Percentiles rank a stretch among this genome's conserved stretches.
Conservation (phyloP, 768 basidiomycete genomes). For the Lepiota brunneoincarnata region DNA sequence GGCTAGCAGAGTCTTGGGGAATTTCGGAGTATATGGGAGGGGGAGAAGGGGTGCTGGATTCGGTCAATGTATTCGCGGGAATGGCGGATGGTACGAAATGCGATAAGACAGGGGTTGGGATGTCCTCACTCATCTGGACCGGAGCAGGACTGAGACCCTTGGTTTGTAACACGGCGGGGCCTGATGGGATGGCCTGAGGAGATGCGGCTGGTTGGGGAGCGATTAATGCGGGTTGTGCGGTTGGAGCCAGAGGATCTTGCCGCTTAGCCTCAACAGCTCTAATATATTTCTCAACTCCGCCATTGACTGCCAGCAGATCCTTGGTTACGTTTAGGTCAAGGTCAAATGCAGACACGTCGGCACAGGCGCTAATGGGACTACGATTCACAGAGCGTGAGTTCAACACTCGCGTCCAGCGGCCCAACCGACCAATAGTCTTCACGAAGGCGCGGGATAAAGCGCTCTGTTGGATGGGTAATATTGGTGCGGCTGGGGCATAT, state of each 20-base stretch:
- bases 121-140: background rate
- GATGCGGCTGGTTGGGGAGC: background rate
- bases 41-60: background rate
- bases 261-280: slow-evolving; percentile 31
- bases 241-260: slow-evolving; percentile 32
- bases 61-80: background rate
- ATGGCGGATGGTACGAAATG: slow-evolving; percentile 5
- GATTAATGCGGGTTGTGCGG: background rate
- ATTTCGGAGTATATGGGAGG: slow-evolving; percentile 11
- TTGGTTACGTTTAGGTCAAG: slow-evolving; percentile 58
- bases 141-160: background rate
- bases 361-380: slow-evolving; percentile 30
- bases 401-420: slow-evolving; percentile 79
- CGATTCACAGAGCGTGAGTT: slow-evolving; percentile 40
- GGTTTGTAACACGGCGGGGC: slow-evolving; percentile 1
- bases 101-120: slow-evolving; percentile 3
- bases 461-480: slow-evolving; percentile 55
- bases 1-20: background rate
- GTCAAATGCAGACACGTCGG: slow-evolving; percentile 68
- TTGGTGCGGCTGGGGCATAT: slow-evolving; percentile 37
- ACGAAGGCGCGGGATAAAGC: slow-evolving; percentile 74
- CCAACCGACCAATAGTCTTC: slow-evolving; percentile 79
- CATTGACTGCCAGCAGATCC: slow-evolving; percentile 58
- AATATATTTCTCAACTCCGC: slow-evolving; percentile 66
- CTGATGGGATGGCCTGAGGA: background rate